Evolutionary conservation across 495 filamentous ascomycete species (phyloP).

Genomic region (Annulohypoxylon bovei): DNA sequence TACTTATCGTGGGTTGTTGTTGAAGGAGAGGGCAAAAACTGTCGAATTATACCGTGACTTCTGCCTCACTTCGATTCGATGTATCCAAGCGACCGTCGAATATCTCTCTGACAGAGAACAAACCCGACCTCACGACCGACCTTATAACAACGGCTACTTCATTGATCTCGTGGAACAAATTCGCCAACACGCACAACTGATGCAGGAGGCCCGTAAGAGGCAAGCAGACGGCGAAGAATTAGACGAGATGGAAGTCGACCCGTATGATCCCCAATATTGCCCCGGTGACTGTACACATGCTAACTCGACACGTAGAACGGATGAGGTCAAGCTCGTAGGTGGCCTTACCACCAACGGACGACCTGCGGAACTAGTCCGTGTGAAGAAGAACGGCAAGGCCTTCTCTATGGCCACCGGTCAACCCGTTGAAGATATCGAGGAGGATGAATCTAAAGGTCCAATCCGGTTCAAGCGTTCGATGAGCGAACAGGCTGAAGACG

Average conservation of each 20-base stretch:
- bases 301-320: slow-evolving; percentile 64
- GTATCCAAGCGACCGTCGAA: slow-evolving; percentile 83
- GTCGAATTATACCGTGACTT: slow-evolving; percentile 79
- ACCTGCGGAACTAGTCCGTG: slow-evolving; percentile 78
- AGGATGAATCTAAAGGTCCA: slow-evolving; percentile 53
- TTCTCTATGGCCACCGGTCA: slow-evolving; percentile 76
- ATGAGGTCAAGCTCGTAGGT: slow-evolving; percentile 76
- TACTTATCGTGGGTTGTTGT: slow-evolving; percentile 71
- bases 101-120: slow-evolving; percentile 82
- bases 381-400: slow-evolving; percentile 77
- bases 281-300: slow-evolving; percentile 22
- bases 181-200: slow-evolving; percentile 71
- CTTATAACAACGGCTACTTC: slow-evolving; percentile 93
- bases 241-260: slow-evolving; percentile 62
- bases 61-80: slow-evolving; percentile 86
- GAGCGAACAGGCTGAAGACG: slow-evolving; percentile 68
- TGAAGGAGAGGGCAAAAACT: slow-evolving; percentile 78
- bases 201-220: slow-evolving; percentile 62
- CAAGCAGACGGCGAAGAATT: slow-evolving; percentile 53
- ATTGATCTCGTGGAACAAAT: slow-evolving; percentile 92
- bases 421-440: slow-evolving; percentile 57
- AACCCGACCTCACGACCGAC: slow-evolving; percentile 79
- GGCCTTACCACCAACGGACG: slow-evolving; percentile 80
- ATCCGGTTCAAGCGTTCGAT: slow-evolving; percentile 70
- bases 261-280: slow-evolving; percentile 51